Percentiles rank a stretch among this genome's conserved stretches.
phyloP scores from a whole-genome alignment of 1,139 yeast genomes.

The Sugiyamaella paludigena region DNA sequence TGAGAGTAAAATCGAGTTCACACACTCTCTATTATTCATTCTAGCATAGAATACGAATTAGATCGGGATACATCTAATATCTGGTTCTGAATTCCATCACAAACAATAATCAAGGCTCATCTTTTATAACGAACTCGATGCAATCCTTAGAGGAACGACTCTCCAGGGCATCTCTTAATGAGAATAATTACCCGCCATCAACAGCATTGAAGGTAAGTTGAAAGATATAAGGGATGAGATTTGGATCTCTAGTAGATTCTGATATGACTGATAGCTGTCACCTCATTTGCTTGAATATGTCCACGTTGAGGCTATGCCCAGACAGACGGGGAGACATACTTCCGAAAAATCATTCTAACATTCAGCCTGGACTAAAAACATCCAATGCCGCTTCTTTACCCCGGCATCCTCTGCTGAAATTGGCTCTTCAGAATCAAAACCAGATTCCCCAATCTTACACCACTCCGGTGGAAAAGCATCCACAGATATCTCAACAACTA shows the following conservation, averaged over 20 bases:
- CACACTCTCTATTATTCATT: no score
- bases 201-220: conserved; percentile 16
- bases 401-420: conserved; percentile 32
- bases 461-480: not conserved
- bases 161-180: conserved; percentile 30
- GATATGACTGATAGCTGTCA: no score
- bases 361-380: conserved; percentile 7
- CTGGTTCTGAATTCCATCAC: not conserved
- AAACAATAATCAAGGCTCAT: not conserved
- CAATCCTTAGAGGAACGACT: conserved; percentile 25
- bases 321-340: no score
- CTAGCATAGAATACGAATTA: not conserved
- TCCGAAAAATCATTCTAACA: conserved; percentile 6
- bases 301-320: no score
- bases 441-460: conserved; percentile 21
- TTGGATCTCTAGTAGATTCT: no score
- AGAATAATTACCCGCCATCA: conserved; percentile 24
- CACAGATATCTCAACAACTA: no score
- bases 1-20: no score
- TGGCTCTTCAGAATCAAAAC: conserved; percentile 33
- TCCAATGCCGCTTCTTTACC: conserved; percentile 10
- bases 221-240: not conserved
- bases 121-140: conserved; percentile 1
- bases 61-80: not conserved
- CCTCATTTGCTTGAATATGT: no score